Conservation (phyloP, 2,329 filamentous ascomycete species). For the Leptodontidium sp. region DNA sequence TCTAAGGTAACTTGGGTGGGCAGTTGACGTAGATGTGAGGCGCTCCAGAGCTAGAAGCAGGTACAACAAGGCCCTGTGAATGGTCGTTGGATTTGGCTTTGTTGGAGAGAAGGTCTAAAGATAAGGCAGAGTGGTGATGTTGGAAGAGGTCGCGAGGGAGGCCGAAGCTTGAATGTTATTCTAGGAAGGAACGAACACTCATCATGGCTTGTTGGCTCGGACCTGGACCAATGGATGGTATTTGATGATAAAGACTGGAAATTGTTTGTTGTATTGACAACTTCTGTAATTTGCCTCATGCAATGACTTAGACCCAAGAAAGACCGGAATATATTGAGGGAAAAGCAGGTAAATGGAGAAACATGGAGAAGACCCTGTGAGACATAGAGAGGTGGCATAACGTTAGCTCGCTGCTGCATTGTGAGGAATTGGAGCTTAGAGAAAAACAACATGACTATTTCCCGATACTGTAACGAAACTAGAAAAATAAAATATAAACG, state of each 20-base stretch:
- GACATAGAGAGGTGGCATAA: too few species aligned
- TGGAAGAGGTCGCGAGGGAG: background rate
- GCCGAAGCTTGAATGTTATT: conserved; percentile 1
- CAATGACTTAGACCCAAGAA: background rate
- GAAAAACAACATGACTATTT: background rate
- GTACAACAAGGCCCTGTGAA: background rate
- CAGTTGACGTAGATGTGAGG: background rate
- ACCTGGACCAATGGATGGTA: too few species aligned
- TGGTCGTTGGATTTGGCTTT: conserved; percentile 1
- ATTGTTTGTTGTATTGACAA: background rate
- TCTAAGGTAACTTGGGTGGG: background rate
- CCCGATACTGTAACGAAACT: background rate
- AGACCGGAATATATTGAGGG: background rate
- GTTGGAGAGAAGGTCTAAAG: background rate
- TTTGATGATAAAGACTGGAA: background rate
- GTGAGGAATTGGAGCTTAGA: background rate
- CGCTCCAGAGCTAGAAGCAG: background rate
- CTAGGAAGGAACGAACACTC: background rate
- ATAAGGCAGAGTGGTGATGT: conserved; percentile 6
- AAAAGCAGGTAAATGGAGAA: background rate
- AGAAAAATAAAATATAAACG: background rate
- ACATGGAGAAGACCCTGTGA: background rate
- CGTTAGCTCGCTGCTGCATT: too few species aligned
- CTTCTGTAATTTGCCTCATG: background rate
- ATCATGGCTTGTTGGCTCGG: background rate